phyloP scores from a whole-genome alignment of 345 rosid genomes.

The Citrus cavaleriei region DNA sequence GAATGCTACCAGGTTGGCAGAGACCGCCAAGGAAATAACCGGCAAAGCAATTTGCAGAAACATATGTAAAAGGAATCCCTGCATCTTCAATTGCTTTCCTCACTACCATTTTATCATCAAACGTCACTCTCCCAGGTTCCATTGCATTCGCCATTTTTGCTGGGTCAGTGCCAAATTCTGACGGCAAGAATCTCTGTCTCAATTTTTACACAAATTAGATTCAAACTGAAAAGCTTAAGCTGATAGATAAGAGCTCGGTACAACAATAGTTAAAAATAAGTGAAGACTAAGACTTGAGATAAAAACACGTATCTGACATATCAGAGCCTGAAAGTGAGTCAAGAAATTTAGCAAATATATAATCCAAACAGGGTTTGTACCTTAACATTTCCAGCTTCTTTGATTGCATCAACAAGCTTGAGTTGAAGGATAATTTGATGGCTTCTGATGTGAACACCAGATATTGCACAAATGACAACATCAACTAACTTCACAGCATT shows the following conservation, averaged over 20 bases:
- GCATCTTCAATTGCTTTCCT: constrained; percentile 49
- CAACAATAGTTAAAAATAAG: no score
- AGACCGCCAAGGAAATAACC: constrained; percentile 54
- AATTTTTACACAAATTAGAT: neutral
- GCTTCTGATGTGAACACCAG: constrained; percentile 78
- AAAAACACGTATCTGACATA: no score
- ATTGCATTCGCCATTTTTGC: constrained; percentile 46
- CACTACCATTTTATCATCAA: constrained; percentile 59
- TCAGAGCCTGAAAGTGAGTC: no score
- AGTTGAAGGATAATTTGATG: constrained; percentile 76
- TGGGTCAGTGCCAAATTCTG: constrained; percentile 57
- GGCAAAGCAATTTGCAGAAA: constrained; percentile 61
- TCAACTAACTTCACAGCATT: constrained; percentile 63
- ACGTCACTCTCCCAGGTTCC: constrained; percentile 52
- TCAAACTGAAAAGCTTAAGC: neutral
- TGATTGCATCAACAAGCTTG: constrained; percentile 78
- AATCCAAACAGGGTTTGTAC: constrained; percentile 19
- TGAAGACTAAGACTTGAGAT: no score
- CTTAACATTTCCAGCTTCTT: constrained; percentile 82
- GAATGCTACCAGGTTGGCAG: constrained; percentile 45
- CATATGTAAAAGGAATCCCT: constrained; percentile 41
- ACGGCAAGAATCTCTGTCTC: constrained; percentile 48
- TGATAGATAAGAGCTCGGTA: neutral
- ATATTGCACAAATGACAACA: constrained; percentile 72
- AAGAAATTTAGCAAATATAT: no score